Evolutionary conservation across 129 eudicot species (phyloP).

Genomic region (carrot (Daucus carota)): DNA sequence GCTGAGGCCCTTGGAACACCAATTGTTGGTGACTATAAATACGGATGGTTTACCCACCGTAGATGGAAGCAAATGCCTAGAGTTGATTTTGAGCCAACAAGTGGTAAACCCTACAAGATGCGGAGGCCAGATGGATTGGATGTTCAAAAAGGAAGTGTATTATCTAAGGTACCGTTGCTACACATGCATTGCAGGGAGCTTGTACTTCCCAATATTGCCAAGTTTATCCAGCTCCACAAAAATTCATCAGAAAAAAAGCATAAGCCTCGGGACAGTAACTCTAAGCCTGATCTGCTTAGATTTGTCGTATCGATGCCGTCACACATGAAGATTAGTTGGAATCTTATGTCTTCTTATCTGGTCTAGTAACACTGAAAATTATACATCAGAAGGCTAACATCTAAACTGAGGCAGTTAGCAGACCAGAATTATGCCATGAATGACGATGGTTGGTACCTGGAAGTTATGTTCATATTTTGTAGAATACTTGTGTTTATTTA

Average conservation of each 20-base stretch:
- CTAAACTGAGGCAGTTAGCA: not conserved
- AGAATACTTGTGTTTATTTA: too few relatives aligned
- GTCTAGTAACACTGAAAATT: slow-evolving; percentile 4
- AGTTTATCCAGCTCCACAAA: slow-evolving; percentile 33
- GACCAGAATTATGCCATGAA: not conserved
- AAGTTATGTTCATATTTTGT: not conserved
- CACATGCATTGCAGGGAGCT: slow-evolving; percentile 87
- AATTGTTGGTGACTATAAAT: slow-evolving; percentile 82
- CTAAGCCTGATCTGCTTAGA: slow-evolving; percentile 56
- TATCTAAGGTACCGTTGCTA: slow-evolving; percentile 78
- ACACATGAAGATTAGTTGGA: slow-evolving; percentile 98
- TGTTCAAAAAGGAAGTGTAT: slow-evolving; percentile 84
- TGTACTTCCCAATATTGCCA: slow-evolving; percentile 72
- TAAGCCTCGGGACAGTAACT: slow-evolving; percentile 12
- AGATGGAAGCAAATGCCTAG: slow-evolving; percentile 83
- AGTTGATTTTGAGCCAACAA: slow-evolving; percentile 55
- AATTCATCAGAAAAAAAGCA: not conserved
- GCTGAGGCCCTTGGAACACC: slow-evolving; percentile 98
- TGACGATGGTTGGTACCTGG: not conserved
- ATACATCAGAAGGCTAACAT: not conserved
- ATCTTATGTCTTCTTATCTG: slow-evolving; percentile 86
- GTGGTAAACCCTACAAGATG: slow-evolving; percentile 69
- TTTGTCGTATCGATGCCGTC: slow-evolving; percentile 90
- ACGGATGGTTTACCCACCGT: slow-evolving; percentile 82
- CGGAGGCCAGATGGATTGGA: slow-evolving; percentile 70